Percentiles rank a stretch among this genome's conserved stretches.
phyloP scores from a whole-genome alignment of 1,284 basidiomycete genomes.

The Ceratobasidium papillatum region DNA sequence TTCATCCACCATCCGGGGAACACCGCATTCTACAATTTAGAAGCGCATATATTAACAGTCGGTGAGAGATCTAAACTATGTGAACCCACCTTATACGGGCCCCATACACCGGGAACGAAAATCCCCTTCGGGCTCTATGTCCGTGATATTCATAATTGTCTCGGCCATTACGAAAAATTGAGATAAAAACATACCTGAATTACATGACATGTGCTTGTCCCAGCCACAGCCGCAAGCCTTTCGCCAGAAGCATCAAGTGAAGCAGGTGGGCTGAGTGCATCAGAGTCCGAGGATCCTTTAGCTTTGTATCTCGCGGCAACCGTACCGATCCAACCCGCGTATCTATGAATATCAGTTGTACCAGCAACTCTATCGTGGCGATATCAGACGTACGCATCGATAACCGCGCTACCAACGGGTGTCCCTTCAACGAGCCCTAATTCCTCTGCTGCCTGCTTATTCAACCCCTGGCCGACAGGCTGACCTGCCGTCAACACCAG shows the following conservation, averaged over 20 bases:
- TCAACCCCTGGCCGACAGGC: conserved; percentile 88
- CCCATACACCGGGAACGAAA: conserved; percentile 95
- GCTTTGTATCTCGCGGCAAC: conserved; percentile 80
- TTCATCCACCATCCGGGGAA: conserved; percentile 99
- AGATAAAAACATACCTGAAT: conserved; percentile 67
- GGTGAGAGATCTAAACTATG: background rate
- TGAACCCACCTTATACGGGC: conserved; percentile 82
- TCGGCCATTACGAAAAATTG: background rate
- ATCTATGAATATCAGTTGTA: conserved; percentile 58
- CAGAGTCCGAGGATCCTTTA: conserved; percentile 49
- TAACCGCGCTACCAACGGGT: conserved; percentile 91
- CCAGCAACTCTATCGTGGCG: background rate
- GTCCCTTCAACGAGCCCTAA: conserved; percentile 90
- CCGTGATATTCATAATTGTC: background rate
- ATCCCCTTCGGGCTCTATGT: conserved; percentile 59
- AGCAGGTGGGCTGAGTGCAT: conserved; percentile 60
- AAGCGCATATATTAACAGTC: background rate
- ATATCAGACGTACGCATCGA: conserved; percentile 80
- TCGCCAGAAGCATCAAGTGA: conserved; percentile 78
- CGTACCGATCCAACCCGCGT: conserved; percentile 99
- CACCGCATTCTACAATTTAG: conserved; percentile 68
- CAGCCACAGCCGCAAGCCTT: conserved; percentile 91
- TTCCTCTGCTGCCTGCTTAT: conserved; percentile 80
- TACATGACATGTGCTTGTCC: conserved; percentile 95
- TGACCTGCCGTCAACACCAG: conserved; percentile 88